Conservation (phyloP, 2,329 filamentous ascomycete species). For the Penicillium concentricum region DNA sequence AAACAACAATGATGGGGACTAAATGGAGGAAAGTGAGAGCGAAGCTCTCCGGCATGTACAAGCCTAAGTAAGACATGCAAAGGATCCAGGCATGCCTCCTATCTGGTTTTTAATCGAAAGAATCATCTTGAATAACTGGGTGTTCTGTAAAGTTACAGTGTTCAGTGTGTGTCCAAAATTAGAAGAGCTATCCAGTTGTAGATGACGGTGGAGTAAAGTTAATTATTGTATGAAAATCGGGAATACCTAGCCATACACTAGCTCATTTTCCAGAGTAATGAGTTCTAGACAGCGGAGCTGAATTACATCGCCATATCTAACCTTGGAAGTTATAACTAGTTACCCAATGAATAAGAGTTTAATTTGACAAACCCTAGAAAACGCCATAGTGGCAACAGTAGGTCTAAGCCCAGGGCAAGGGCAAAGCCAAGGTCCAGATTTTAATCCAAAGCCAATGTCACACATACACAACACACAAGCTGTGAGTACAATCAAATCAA, state of each 20-base stretch:
- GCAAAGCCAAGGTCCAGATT: constrained; percentile 1
- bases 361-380: neutral
- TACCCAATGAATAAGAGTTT: constrained; percentile 15
- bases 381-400: neutral
- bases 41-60: too few relatives aligned
- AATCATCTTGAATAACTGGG: too few relatives aligned
- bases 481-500: constrained; percentile 21
- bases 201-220: too few relatives aligned
- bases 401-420: neutral
- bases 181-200: too few relatives aligned
- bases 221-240: neutral
- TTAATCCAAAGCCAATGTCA: constrained; percentile 6
- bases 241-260: neutral
- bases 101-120: too few relatives aligned
- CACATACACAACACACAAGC: constrained; percentile 23
- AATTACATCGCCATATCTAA: neutral
- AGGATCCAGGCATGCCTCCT: too few relatives aligned
- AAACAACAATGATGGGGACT: too few relatives aligned
- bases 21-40: too few relatives aligned
- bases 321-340: constrained; percentile 11
- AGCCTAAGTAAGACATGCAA: too few relatives aligned
- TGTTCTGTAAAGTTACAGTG: too few relatives aligned
- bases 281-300: neutral
- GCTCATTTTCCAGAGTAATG: neutral
- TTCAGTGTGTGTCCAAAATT: too few relatives aligned